phyloP scores from a whole-genome alignment of 768 basidiomycete species.

The Pholiota molesta region DNA sequence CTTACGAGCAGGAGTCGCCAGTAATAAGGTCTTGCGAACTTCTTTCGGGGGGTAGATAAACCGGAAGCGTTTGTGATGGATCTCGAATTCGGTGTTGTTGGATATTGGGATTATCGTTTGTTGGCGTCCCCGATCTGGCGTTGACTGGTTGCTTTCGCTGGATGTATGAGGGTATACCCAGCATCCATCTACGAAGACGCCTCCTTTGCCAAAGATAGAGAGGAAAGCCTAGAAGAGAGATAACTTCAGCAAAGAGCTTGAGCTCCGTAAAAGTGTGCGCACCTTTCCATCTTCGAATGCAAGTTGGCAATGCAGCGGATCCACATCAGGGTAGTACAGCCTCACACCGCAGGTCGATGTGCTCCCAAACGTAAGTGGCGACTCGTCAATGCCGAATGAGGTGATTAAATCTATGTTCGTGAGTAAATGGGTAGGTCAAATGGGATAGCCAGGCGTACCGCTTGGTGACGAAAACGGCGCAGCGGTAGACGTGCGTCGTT shows the following conservation, averaged over 20 bases:
- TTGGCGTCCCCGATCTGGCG: conserved; percentile 17
- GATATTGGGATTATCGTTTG: conserved; percentile 64
- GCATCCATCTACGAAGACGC: conserved; percentile 65
- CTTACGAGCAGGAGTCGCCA: conserved; percentile 53
- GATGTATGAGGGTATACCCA: conserved; percentile 50
- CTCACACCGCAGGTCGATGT: conserved; percentile 66
- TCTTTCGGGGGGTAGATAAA: conserved; percentile 80
- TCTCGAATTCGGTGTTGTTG: conserved; percentile 66
- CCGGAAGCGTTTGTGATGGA: conserved; percentile 69
- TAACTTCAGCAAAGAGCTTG: background rate
- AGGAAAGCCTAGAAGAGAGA: conserved; percentile 60
- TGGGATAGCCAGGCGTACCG: background rate
- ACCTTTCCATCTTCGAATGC: conserved; percentile 71
- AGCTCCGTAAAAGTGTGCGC: conserved; percentile 10
- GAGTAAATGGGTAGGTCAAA: conserved; percentile 31
- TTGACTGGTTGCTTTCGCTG: background rate
- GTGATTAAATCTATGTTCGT: conserved; percentile 45
- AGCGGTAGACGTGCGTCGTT: conserved; percentile 31
- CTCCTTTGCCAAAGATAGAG: conserved; percentile 58
- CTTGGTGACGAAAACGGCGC: conserved; percentile 4
- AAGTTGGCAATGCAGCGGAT: conserved; percentile 66
- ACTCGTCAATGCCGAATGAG: conserved; percentile 72
- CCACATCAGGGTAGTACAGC: conserved; percentile 68
- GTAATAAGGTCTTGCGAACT: conserved; percentile 34
- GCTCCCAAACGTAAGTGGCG: conserved; percentile 69